Conservation (phyloP, 2,329 filamentous ascomycete species). For the Paradendryphiella salina region DNA sequence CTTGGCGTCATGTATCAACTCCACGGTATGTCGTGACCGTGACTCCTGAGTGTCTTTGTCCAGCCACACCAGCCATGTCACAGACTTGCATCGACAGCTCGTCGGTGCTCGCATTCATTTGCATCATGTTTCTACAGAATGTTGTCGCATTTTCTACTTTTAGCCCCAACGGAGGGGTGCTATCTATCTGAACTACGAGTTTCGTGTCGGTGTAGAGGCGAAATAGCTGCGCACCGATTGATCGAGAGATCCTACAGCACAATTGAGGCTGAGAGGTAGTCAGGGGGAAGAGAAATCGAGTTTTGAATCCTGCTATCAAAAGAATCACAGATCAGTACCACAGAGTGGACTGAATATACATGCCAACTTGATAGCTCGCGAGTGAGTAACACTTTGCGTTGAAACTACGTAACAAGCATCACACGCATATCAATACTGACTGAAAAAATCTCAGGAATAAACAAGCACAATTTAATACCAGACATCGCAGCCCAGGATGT, state of each 20-base stretch:
- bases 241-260: slow-evolving; percentile 12
- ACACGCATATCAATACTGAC: not conserved
- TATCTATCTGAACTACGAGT: slow-evolving; percentile 47
- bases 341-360: not conserved
- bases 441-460: not conserved
- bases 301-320: not conserved
- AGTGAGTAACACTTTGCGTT: slow-evolving; percentile 7
- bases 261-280: not conserved
- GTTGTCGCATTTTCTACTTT: slow-evolving; percentile 40
- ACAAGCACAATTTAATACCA: not conserved
- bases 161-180: slow-evolving; percentile 61
- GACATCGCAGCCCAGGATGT: slow-evolving; percentile 49
- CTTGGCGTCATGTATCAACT: slow-evolving; percentile 24
- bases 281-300: not conserved
- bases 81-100: slow-evolving; percentile 27
- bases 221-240: slow-evolving; percentile 33
- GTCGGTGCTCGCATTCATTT: slow-evolving; percentile 28
- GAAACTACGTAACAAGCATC: not conserved
- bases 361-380: slow-evolving; percentile 5
- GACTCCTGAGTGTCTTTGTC: slow-evolving; percentile 32
- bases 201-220: slow-evolving; percentile 34
- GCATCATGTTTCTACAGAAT: slow-evolving; percentile 30
- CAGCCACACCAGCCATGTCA: slow-evolving; percentile 38
- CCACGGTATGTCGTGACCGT: slow-evolving; percentile 12
- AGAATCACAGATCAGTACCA: not conserved